These are phyloP conservation scores for Poterioochromonas sp. DNA, from an alignment of 352 stramenopile genomes.

Conservation along the genomic window DNA sequence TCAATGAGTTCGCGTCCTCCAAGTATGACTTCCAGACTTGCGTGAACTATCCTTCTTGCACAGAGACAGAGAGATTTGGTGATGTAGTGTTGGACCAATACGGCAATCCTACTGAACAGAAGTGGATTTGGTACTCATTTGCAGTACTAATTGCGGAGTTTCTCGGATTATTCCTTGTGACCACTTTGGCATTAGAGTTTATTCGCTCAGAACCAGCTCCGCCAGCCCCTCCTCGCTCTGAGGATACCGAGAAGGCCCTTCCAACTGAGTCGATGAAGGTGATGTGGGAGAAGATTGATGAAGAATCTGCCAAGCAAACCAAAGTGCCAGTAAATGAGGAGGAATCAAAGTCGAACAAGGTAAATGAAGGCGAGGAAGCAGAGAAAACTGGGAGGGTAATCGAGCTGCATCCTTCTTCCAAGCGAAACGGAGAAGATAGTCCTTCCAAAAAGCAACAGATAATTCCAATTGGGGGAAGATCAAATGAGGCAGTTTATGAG, in stretches of 20 bases:
- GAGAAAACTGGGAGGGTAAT: too few relatives aligned
- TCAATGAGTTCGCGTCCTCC: conserved; percentile 24
- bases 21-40: conserved; percentile 24
- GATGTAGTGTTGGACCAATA: conserved; percentile 35
- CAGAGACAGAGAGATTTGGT: conserved; percentile 7
- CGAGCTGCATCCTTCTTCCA: too few relatives aligned
- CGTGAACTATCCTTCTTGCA: background rate
- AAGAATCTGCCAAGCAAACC: too few relatives aligned
- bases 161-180: conserved; percentile 30
- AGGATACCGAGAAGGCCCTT: background rate
- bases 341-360: too few relatives aligned
- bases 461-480: too few relatives aligned
- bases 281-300: too few relatives aligned
- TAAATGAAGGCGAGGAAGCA: too few relatives aligned
- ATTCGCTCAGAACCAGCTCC: conserved; percentile 22
- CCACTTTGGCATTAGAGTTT: conserved; percentile 34
- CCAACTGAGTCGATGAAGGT: too few relatives aligned
- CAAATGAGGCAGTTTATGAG: too few relatives aligned
- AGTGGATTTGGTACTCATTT: conserved; percentile 35
- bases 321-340: too few relatives aligned
- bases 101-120: conserved; percentile 36
- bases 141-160: conserved; percentile 35
- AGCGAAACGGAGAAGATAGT: too few relatives aligned
- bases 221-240: background rate
- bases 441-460: too few relatives aligned